Evolutionary conservation across 1,284 basidiomycete species (phyloP), one percentile per base, ranked within the genome.

Genomic region (Trichosporon inkin): DNA sequence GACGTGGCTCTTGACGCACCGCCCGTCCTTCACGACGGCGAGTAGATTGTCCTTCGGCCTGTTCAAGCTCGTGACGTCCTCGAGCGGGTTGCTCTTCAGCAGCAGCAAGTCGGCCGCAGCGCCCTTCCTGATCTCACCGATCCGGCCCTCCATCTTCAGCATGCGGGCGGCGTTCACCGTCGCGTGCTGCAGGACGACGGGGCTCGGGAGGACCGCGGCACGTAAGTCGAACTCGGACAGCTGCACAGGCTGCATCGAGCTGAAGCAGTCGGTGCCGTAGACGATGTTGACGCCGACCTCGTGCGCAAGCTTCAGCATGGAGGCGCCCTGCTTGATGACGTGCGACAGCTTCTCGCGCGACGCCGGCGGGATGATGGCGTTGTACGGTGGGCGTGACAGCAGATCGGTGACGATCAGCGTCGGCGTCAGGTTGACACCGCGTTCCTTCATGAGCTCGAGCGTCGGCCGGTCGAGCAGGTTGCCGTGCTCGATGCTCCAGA

Each of bases 401-500:
- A 68, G 59, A 55, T 66, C 37, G 37, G n/a, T 34, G 64, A 79
- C 74, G n/a, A 75, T 73, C 8, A 82, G 70, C 0, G 82, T 83
- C 6, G 82, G 82, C 0, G 81, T 82, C 7, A 81, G 70, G 67
- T 72, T 80, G 36, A 81, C 71, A 14, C 74, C 78, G 53, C 75
- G 75, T 44, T 73, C 67, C 1, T 77, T 79, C 79, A 81, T 78
- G 63, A 67, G 62, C 54, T 68, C 53, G 13, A 72, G 71, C 22
- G 75, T 76, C n/a, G 64, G 62, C 32, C 65, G 57, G 58, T 75
- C 72, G 7, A 77, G 53, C 11, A 77, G 62, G 57, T 76, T 75
- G 7, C 82, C 82, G 57, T 83, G 82, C 63, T 83, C 82, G 41
- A 83, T 82, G 0, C 81, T 81, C 40, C 60, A 63, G n/a, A 70